These are phyloP conservation scores for Wickerhamiella kazuoi DNA, from an alignment of 805 yeast species.

Conservation along the genomic window DNA sequence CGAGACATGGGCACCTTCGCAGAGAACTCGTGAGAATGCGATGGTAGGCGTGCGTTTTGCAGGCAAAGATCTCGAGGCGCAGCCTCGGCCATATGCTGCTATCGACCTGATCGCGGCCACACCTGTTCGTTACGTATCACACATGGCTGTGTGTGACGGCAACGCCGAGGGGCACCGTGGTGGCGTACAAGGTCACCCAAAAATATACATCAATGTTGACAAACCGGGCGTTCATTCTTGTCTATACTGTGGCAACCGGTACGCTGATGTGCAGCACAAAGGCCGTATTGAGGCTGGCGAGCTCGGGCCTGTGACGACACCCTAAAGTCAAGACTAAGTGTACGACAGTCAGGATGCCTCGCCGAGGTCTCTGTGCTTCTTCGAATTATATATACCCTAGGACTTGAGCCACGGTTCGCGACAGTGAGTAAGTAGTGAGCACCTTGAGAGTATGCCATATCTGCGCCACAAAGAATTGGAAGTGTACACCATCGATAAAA, in stretches of 20 bases:
- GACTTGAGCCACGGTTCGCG: no score
- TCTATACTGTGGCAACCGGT: slow-evolving; percentile 42
- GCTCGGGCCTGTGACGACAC: slow-evolving; percentile 1
- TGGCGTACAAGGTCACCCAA: slow-evolving; percentile 66
- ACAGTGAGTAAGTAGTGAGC: no score
- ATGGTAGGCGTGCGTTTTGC: slow-evolving; percentile 48
- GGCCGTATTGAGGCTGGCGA: slow-evolving; percentile 13
- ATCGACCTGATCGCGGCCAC: slow-evolving; percentile 63
- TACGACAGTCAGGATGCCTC: no score
- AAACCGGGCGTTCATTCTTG: slow-evolving; percentile 55
- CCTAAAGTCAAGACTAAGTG: no score
- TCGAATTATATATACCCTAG: no score
- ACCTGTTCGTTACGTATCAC: slow-evolving; percentile 48
- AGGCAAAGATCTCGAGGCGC: slow-evolving; percentile 46
- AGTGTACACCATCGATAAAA: no score
- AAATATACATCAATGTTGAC: slow-evolving; percentile 63
- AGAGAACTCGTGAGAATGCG: slow-evolving; percentile 40
- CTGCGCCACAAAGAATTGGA: no score
- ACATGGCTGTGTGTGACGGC: slow-evolving; percentile 72
- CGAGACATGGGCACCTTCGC: slow-evolving; percentile 54
- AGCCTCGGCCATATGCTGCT: slow-evolving; percentile 71
- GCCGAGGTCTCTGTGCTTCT: no score
- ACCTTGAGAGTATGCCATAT: no score
- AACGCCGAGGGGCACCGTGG: slow-evolving; percentile 28
- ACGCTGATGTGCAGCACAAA: slow-evolving; percentile 14